A percentile compares a stretch with the other conserved stretches of the same genome.
These are phyloP conservation scores for Thelonectria olida DNA, from an alignment of 2,329 filamentous ascomycete genomes.

Conservation along the genomic window DNA sequence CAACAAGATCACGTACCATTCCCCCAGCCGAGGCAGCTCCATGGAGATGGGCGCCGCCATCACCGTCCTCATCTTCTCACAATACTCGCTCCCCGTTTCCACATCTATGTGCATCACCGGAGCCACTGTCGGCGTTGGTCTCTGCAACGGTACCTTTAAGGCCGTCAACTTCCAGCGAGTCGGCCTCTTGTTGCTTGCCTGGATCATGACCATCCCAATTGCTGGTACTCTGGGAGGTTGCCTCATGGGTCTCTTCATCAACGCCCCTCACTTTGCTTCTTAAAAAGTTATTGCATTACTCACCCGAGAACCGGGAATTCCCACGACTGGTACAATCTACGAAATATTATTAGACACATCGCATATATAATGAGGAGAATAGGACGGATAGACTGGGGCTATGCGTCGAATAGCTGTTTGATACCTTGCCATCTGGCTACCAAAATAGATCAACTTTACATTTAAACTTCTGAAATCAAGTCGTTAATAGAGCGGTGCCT, in stretches of 20 bases:
- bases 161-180: conserved; percentile 83
- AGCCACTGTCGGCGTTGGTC: conserved; percentile 79
- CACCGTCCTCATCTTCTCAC: conserved; percentile 79
- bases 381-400: conserved; percentile 11
- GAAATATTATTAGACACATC: background rate
- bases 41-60: conserved; percentile 86
- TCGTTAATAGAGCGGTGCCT: too few species aligned
- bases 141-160: conserved; percentile 77
- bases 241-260: conserved; percentile 52
- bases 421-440: conserved; percentile 10
- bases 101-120: conserved; percentile 85
- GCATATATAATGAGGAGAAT: conserved; percentile 11
- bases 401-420: conserved; percentile 2
- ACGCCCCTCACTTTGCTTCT: conserved; percentile 48
- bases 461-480: background rate
- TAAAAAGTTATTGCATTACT: background rate
- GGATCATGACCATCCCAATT: conserved; percentile 58
- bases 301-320: background rate
- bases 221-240: conserved; percentile 52
- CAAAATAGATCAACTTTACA: conserved; percentile 2
- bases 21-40: conserved; percentile 65
- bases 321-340: background rate
- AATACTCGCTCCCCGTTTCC: conserved; percentile 78
- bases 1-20: conserved; percentile 81
- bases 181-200: conserved; percentile 71